A percentile compares a stretch with the other conserved stretches of the same genome.
Evolutionary conservation across 306 rosid species (phyloP).

Genomic region (Vigna radiata): DNA sequence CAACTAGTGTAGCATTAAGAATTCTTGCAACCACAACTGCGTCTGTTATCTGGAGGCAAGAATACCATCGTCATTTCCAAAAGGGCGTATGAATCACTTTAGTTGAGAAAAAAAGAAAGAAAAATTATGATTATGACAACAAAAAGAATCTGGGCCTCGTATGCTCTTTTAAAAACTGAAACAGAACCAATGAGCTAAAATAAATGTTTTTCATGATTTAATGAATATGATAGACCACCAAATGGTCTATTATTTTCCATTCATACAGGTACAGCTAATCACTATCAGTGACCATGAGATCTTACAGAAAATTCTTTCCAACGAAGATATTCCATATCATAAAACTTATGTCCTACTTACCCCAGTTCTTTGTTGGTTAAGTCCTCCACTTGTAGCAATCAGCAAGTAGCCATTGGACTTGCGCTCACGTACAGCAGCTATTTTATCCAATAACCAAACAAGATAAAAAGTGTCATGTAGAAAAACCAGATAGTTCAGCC

Average conservation of each 20-base stretch:
- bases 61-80: conserved; percentile 47
- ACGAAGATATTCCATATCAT: conserved; percentile 19
- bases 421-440: conserved; percentile 76
- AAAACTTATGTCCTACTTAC: conserved; percentile 59
- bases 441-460: conserved; percentile 40
- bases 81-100: conserved; percentile 16
- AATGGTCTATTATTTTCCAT: conserved; percentile 1
- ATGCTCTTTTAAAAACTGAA: conserved; percentile 6
- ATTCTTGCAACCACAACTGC: conserved; percentile 96
- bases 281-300: conserved; percentile 18
- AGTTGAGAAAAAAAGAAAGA: background rate
- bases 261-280: conserved; percentile 16
- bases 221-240: conserved; percentile 16
- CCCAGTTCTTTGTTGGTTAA: conserved; percentile 97
- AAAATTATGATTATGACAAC: background rate
- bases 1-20: conserved; percentile 94
- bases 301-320: background rate
- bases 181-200: background rate
- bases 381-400: conserved; percentile 96
- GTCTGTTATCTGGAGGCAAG: conserved; percentile 84
- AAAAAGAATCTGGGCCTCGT: conserved; percentile 33
- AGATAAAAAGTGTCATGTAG: conserved; percentile 36
- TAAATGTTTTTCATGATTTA: conserved; percentile 17
- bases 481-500: conserved; percentile 18
- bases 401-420: conserved; percentile 89